Evolutionary conservation across 164 flowering plant genomes (phyloP).

Genomic region (Aristolochia contorta): DNA sequence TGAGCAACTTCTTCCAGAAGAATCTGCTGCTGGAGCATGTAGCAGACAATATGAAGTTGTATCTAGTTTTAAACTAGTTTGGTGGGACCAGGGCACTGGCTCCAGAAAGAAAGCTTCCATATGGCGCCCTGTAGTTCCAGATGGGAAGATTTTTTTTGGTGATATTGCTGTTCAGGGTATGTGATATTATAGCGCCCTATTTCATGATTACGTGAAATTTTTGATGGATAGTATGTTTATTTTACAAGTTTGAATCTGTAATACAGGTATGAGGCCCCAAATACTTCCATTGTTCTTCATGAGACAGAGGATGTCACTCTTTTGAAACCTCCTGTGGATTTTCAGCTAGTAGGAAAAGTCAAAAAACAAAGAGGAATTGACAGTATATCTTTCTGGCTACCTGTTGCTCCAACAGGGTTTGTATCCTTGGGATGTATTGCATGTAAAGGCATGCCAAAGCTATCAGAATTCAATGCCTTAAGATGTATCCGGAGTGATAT

Average conservation of each 20-base stretch:
- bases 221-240: background rate
- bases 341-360: constrained; percentile 68
- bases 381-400: constrained; percentile 76
- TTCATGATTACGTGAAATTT: background rate
- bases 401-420: constrained; percentile 94
- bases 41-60: constrained; percentile 54
- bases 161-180: constrained; percentile 91
- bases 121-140: constrained; percentile 88
- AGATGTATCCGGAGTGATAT: constrained; percentile 86
- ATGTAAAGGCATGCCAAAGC: constrained; percentile 64
- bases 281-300: constrained; percentile 59
- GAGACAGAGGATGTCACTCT: constrained; percentile 55
- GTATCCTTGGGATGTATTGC: constrained; percentile 90
- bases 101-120: constrained; percentile 77
- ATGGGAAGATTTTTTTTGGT: constrained; percentile 76
- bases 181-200: constrained; percentile 3
- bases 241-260: background rate
- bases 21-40: constrained; percentile 30
- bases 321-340: constrained; percentile 56
- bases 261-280: constrained; percentile 87
- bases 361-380: constrained; percentile 76
- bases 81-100: constrained; percentile 85
- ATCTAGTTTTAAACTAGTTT: constrained; percentile 71
- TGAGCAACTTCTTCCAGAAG: constrained; percentile 23
- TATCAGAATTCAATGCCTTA: constrained; percentile 42